These are phyloP conservation scores for Hypoxylon rubiginosum DNA, from an alignment of 2,329 filamentous ascomycete genomes.

Conservation along the genomic window DNA sequence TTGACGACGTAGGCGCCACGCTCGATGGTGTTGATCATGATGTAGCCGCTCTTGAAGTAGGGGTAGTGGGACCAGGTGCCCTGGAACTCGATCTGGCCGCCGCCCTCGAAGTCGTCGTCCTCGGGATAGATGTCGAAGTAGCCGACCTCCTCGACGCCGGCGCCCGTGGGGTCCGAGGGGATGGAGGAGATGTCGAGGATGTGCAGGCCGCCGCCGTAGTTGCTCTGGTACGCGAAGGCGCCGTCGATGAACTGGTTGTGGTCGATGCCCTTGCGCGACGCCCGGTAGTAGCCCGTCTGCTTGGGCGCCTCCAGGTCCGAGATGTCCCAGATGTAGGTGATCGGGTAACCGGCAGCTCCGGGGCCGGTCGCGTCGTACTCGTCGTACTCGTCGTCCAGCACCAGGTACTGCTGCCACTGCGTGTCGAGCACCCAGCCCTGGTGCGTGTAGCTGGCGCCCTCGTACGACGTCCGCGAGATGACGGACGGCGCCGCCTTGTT, in stretches of 20 bases:
- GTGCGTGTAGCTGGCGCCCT: conserved; percentile 67
- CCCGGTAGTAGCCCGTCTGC: conserved; percentile 58
- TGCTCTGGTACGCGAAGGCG: conserved; percentile 58
- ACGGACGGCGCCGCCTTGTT: conserved; percentile 59
- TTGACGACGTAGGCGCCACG: conserved; percentile 61
- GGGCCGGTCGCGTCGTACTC: conserved; percentile 57
- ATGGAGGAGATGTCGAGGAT: conserved; percentile 53
- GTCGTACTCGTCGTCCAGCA: conserved; percentile 65
- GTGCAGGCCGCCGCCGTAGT: conserved; percentile 59
- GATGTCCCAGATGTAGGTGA: conserved; percentile 64
- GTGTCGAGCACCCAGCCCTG: conserved; percentile 65
- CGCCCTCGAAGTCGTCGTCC: conserved; percentile 56
- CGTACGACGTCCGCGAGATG: conserved; percentile 66
- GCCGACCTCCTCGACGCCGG: conserved; percentile 53
- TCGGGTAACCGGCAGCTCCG: conserved; percentile 55
- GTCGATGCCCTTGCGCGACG: conserved; percentile 56
- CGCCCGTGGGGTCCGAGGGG: conserved; percentile 49
- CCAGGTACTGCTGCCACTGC: conserved; percentile 54
- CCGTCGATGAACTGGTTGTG: conserved; percentile 60
- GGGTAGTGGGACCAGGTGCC: conserved; percentile 60
- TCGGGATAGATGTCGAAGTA: conserved; percentile 63
- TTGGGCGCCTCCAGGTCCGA: conserved; percentile 55
- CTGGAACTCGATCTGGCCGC: conserved; percentile 52
- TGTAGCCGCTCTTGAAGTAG: conserved; percentile 59
- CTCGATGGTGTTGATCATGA: conserved; percentile 63